A percentile compares a stretch with the other conserved stretches of the same genome.
phyloP scores from a whole-genome alignment of 2,329 filamentous ascomycete genomes.

The Botrytis cinerea region DNA sequence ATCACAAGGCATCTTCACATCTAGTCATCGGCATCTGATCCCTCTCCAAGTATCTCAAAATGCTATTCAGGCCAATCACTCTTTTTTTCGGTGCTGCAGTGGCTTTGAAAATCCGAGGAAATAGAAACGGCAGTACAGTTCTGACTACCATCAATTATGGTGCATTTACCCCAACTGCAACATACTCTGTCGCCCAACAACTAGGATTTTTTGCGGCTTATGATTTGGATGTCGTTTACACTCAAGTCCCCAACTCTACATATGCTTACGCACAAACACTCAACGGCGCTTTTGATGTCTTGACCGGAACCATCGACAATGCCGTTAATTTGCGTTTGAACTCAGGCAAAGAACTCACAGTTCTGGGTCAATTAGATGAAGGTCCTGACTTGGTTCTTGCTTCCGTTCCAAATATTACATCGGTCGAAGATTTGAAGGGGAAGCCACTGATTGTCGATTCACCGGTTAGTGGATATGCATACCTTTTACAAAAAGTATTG shows the following conservation, averaged over 20 bases:
- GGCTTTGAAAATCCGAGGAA: too few relatives aligned
- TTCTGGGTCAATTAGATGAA: conserved; percentile 35
- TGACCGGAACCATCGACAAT: conserved; percentile 41
- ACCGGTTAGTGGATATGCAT: conserved; percentile 39
- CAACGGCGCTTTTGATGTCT: conserved; percentile 38
- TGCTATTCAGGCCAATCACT: too few relatives aligned
- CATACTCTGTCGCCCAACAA: conserved; percentile 39
- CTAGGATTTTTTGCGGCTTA: not conserved
- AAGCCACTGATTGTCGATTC: conserved; percentile 40
- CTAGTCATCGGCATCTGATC: too few relatives aligned
- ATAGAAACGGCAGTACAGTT: not conserved
- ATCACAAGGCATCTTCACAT: too few relatives aligned
- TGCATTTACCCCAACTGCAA: conserved; percentile 34
- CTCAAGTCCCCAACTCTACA: conserved; percentile 40
- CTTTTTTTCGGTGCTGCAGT: too few relatives aligned
- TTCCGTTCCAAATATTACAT: conserved; percentile 37
- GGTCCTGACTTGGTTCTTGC: conserved; percentile 41
- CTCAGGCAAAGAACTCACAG: conserved; percentile 36
- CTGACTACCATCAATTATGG: conserved; percentile 26
- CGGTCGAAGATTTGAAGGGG: conserved; percentile 34
- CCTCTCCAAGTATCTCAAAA: too few relatives aligned
- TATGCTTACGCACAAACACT: conserved; percentile 27
- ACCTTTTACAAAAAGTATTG: conserved; percentile 33
- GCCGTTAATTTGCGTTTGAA: conserved; percentile 41
- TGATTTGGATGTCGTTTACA: conserved; percentile 38